Percentiles rank a stretch among this genome's conserved stretches.
These are phyloP conservation scores for Ogataea sp. DNA, from an alignment of 805 yeast species.

Conservation along the genomic window DNA sequence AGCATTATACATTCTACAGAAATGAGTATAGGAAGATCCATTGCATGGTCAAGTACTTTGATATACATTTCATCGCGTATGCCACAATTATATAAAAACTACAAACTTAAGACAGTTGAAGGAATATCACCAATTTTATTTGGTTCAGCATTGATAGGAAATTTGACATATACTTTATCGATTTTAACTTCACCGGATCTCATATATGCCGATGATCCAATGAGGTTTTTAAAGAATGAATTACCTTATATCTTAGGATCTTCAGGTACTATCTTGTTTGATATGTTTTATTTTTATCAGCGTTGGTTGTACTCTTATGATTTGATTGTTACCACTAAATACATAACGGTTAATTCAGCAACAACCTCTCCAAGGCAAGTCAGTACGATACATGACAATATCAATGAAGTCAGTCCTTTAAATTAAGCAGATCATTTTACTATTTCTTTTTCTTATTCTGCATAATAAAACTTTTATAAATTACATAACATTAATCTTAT, in stretches of 20 bases:
- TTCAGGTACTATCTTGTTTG: conserved; percentile 78
- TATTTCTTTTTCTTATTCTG: too few relatives aligned
- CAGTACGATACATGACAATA: too few relatives aligned
- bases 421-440: too few relatives aligned
- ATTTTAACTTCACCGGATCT: conserved; percentile 61
- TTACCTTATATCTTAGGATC: conserved; percentile 80
- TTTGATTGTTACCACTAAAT: neutral
- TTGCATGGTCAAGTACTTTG: conserved; percentile 76
- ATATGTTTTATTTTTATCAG: conserved; percentile 62
- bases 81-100: conserved; percentile 80
- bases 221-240: conserved; percentile 55
- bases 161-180: conserved; percentile 66
- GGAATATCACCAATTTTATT: conserved; percentile 81
- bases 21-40: conserved; percentile 27
- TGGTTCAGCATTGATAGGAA: conserved; percentile 71
- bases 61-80: conserved; percentile 73
- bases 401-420: neutral
- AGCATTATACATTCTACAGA: too few relatives aligned
- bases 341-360: neutral
- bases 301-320: conserved; percentile 26
- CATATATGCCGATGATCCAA: conserved; percentile 13
- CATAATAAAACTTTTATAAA: too few relatives aligned
- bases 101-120: conserved; percentile 69
- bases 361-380: neutral
- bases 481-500: neutral